These are phyloP conservation scores for Beauveria australis DNA, from an alignment of 2,329 filamentous ascomycete species.

Conservation along the genomic window DNA sequence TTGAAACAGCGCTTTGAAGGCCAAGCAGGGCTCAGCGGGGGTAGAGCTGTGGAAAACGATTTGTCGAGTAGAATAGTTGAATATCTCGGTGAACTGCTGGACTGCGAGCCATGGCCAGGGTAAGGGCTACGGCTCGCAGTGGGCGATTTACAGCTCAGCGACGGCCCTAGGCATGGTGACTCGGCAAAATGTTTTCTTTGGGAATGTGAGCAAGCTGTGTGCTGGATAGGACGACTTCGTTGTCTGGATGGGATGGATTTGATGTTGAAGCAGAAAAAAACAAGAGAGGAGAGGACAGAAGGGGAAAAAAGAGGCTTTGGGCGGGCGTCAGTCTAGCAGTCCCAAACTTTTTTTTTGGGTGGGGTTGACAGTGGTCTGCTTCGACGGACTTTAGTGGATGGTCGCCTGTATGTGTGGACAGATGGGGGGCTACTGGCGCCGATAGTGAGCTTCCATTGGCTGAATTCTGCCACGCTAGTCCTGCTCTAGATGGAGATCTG, in stretches of 20 bases:
- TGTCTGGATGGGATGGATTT: slow-evolving; percentile 8
- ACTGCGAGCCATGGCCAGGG: slow-evolving; percentile 58
- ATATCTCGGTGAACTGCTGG: slow-evolving; percentile 76
- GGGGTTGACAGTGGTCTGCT: background rate
- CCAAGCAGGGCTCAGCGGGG: slow-evolving; percentile 13
- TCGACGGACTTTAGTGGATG: too few relatives aligned
- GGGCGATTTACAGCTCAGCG: slow-evolving; percentile 85
- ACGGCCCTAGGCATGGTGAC: slow-evolving; percentile 63
- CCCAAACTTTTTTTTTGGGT: slow-evolving; percentile 9
- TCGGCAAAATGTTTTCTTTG: slow-evolving; percentile 59
- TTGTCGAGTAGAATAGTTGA: slow-evolving; percentile 53
- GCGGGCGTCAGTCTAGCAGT: background rate
- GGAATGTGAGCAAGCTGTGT: background rate
- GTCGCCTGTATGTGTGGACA: too few relatives aligned
- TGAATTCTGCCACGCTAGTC: background rate
- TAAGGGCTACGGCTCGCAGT: slow-evolving; percentile 57
- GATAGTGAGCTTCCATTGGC: background rate
- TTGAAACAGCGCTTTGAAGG: slow-evolving; percentile 1
- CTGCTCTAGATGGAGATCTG: too few relatives aligned
- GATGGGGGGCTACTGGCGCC: background rate
- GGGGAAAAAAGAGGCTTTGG: slow-evolving; percentile 6
- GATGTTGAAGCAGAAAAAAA: slow-evolving; percentile 11
- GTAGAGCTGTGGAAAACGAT: slow-evolving; percentile 45
- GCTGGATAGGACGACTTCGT: slow-evolving; percentile 11
- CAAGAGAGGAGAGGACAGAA: slow-evolving; percentile 1